Evolutionary conservation across 2,329 filamentous ascomycete genomes (phyloP).

Genomic region (Incumbomyces lentus): DNA sequence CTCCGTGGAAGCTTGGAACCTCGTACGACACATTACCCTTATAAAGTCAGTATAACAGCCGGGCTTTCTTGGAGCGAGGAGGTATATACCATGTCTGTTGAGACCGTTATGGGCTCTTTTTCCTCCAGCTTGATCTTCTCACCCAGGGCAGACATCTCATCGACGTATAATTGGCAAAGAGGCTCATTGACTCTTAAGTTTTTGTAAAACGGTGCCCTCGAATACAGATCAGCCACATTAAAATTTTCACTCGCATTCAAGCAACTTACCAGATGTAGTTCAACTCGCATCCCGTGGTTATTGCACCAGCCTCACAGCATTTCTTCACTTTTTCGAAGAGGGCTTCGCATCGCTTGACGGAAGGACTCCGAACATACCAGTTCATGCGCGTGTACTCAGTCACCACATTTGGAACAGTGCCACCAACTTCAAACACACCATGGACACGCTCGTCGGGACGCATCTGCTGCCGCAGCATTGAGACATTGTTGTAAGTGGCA

Average conservation of each 20-base stretch:
- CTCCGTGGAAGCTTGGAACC: constrained; percentile 39
- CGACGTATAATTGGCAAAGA: constrained; percentile 35
- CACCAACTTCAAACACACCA: constrained; percentile 44
- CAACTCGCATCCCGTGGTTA: constrained; percentile 28
- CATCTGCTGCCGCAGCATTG: constrained; percentile 46
- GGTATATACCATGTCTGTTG: constrained; percentile 36
- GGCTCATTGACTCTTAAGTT: constrained; percentile 21
- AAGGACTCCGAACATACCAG: constrained; percentile 37
- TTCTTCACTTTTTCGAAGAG: constrained; percentile 24
- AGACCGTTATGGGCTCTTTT: constrained; percentile 32
- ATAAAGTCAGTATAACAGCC: too few species aligned
- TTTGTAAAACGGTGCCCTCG: constrained; percentile 8
- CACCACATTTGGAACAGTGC: constrained; percentile 46
- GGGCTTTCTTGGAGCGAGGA: too few species aligned
- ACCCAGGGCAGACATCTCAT: constrained; percentile 34
- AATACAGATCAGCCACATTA: not conserved
- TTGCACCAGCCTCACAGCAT: constrained; percentile 28
- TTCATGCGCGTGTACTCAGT: constrained; percentile 39
- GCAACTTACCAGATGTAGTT: constrained; percentile 26
- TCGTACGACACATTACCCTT: constrained; percentile 39
- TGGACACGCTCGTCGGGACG: constrained; percentile 43
- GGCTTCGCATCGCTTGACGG: constrained; percentile 31
- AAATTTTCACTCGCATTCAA: constrained; percentile 35
- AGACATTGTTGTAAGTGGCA: constrained; percentile 34
- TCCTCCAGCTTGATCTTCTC: constrained; percentile 29